Evolutionary conservation across 2,329 filamentous ascomycete genomes (phyloP), one percentile per base, ranked within the genome.

Genomic region (Fusarium sp.): DNA sequence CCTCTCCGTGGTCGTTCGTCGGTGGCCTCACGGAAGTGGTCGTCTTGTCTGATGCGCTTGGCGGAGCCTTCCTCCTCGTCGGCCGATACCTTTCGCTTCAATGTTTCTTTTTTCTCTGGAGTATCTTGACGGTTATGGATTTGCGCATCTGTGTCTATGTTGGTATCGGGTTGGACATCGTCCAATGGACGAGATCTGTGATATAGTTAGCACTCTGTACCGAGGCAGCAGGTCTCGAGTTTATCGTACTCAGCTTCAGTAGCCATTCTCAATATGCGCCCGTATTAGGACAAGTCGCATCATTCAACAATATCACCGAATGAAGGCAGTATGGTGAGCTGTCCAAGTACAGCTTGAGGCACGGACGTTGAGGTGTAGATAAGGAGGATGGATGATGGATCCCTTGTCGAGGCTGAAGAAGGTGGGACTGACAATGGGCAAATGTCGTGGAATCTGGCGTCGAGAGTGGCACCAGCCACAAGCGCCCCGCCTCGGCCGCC

Each of bases 31-130:
- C 61, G 55, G 24, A 74, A 70, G 56, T 75, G 61, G 40, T 74
- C 75, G 44, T 77, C 70, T 17, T 74, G 78, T 51, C 72, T 75
- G 9, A 70, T 68, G 42, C 80, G 77, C 66, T 81, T 82, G 14
- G 73, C 70, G 8, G 76, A 74, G 40, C 64, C 70, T 11, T 69
- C 75, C 20, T 69, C 64, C 29, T 68, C 67, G 17, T 71, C 72
- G 4, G 65, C 57, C 12, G 78, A 78, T 9, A 73, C 78, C 51
- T 80, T 83, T 65, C 81, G 75, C 67, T 83, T 83, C 4, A 77
- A 66, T 3, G 24, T 29, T 9, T 75, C 72, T 0, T 66, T 69
- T 6, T 77, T 69, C 6, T 77, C 70, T 5, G 22, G 11, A 11
- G n/a, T 29, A 44, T 62, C 58, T 24, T 20, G 58, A 14, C 12